Evolutionary conservation across 768 basidiomycete genomes (phyloP), one percentile per base, ranked within the genome.

Genomic region (Serendipita sp.): DNA sequence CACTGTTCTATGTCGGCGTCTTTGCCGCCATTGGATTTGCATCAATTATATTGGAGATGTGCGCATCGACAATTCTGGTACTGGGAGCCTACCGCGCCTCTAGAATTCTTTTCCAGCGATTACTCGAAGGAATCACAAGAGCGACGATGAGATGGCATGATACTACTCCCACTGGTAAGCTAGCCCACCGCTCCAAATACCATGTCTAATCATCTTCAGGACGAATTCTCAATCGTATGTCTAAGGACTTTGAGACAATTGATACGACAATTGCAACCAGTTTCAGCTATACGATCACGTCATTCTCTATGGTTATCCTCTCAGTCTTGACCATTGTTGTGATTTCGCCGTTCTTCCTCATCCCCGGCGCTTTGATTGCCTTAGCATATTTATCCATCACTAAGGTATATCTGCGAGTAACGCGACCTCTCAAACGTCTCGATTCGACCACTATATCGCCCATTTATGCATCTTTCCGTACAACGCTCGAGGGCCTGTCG

Each of bases 111-210:
- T 79, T 76, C 70, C 80, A 75, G 68, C 76, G 78, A 62, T 73
- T 93, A 43, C 74, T 92, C 62, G 80, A 78, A 4, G 80, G 80
- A 0, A 87, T 93, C 8, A 83, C 91, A 16, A 78, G 83, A 13
- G 88, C 90, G 5, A 91, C 91, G 3, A 90, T 92, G 79, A 79
- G 89, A 63, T 89, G 86, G 78, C 85, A 85, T 69, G 88, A 91
- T 70, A 83, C 85, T 0, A 91, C 90, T 0, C 90, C 90, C 1
- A 83, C 86, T 73, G 88, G 88, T 78, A 69, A 55, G 43, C n/a
- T 18, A 23, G 23, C 23, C 23, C 23, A 23, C 23, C 23, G 23
- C 23, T 23, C 23, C 23, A 23, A 23, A 23, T 23, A 64, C 44
- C 33, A 63, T 29, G 65, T 40, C 63, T 53, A 27, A 8, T 64